These are phyloP conservation scores for Pyrrhoderma lamaoense DNA, from an alignment of 1,284 basidiomycete species.

Conservation along the genomic window DNA sequence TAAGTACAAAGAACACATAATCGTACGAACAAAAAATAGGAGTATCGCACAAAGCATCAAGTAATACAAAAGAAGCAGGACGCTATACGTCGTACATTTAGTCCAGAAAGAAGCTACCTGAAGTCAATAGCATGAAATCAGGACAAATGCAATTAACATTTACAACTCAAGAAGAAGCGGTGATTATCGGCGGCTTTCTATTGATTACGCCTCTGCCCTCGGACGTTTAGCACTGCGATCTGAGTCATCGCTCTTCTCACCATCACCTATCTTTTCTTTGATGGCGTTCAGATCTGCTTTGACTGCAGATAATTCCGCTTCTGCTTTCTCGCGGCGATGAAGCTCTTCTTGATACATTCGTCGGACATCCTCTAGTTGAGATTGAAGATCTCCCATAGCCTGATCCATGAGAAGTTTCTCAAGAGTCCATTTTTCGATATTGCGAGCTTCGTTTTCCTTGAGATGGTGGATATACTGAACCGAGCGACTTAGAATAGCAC, in stretches of 20 bases:
- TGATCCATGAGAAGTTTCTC: conserved; percentile 91
- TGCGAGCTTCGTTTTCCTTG: conserved; percentile 84
- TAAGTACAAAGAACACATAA: not conserved
- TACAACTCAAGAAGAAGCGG: not conserved
- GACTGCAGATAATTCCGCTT: conserved; percentile 52
- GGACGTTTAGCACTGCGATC: conserved; percentile 24
- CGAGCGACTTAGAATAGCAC: conserved; percentile 77
- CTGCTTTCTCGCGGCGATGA: conserved; percentile 44
- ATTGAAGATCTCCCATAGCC: conserved; percentile 78
- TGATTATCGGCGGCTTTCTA: too few species aligned
- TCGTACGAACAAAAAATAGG: not conserved
- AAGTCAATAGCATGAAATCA: not conserved
- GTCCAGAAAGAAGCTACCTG: not conserved
- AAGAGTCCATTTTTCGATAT: conserved; percentile 92
- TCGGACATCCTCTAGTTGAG: conserved; percentile 70
- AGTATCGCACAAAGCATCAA: not conserved
- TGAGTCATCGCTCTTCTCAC: conserved; percentile 18
- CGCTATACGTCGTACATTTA: not conserved
- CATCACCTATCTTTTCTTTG: conserved; percentile 18
- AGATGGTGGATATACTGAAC: conserved; percentile 87
- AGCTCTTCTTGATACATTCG: conserved; percentile 69
- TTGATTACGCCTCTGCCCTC: conserved; percentile 22
- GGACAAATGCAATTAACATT: not conserved
- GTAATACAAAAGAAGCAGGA: not conserved
- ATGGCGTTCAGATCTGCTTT: conserved; percentile 27